Base-by-base conservation (phyloP, 176 grass and related monocot genomes). In the Puccinellia tenuiflora region DNA sequence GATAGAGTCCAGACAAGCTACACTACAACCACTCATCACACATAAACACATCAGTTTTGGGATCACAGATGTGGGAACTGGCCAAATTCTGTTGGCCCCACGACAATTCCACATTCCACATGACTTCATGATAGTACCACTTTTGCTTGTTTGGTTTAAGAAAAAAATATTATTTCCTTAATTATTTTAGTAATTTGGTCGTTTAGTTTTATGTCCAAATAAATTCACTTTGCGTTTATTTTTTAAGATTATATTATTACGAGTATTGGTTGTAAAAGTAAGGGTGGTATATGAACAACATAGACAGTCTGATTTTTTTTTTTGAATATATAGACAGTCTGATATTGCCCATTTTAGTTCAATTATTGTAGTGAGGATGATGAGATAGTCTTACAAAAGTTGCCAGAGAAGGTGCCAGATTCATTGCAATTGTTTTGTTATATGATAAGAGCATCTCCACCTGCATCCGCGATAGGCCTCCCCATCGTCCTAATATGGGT, bases 11-110 rank as follows among this genome's bases (percentile, higher is more conserved):
- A 77, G 37, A 29, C 29, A 76, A 56, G 24, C 26, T 62, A 62
- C 25, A 16, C 56, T 9, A 26, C 68, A 64, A 12, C 6, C 70
- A 67, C 34, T 37, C 48, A 59, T 34, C 33, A 34, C 38, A 69
- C 25, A 68, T 34, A 9, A 9, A 35, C 37, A 79, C 29, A 68
- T n/a, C 33, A 85, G 28, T 51, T 80, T 79, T 42, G 34, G 30
- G 70, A 81, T 85, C 77, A 81, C 18, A 60, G 20, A 8, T 79
- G 3, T 81, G 68, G 69, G 51, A 68, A 76, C 76, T 85, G 50
- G 42, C 48, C 82, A 31, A 80, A 80, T 67, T 59, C 16, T 20
- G 0, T 0, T 48, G 69, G 60, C 5, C 50, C 69, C 68, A 30
- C 57, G 46, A 10, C 18, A 65, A 35, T 54, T 52, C 68, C 21